phyloP scores from a whole-genome alignment of 176 grass and related monocot species.

The Canna indica region DNA sequence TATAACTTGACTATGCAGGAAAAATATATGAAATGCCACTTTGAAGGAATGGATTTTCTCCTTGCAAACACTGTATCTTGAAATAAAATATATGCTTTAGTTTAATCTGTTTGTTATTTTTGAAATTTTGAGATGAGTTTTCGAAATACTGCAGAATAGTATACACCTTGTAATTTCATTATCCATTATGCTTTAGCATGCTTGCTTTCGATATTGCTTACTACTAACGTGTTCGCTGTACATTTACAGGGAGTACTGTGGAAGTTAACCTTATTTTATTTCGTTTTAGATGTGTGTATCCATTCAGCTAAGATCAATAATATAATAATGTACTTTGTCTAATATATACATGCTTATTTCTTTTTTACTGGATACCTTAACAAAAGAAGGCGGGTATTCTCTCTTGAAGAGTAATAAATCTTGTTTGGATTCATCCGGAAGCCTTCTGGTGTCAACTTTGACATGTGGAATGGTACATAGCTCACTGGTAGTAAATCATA shows the following conservation, averaged over 20 bases:
- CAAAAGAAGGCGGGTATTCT: constrained; percentile 64
- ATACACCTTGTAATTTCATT: not conserved
- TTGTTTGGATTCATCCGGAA: constrained; percentile 42
- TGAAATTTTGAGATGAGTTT: not conserved
- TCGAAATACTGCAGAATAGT: not conserved
- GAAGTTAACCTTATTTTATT: constrained; percentile 48
- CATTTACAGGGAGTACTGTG: constrained; percentile 58
- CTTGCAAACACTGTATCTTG: not conserved
- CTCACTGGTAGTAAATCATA: not conserved
- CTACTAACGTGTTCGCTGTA: not conserved
- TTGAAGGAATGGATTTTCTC: no score
- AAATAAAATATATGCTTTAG: not conserved
- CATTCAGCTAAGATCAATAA: constrained; percentile 20
- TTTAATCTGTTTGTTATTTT: not conserved
- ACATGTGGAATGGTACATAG: constrained; percentile 49
- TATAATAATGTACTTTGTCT: constrained; percentile 10
- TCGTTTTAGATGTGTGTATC: constrained; percentile 83
- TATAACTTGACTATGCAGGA: no score
- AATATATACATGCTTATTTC: constrained; percentile 12
- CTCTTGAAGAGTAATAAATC: constrained; percentile 40
- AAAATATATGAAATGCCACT: no score
- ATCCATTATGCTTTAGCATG: not conserved
- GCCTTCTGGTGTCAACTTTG: constrained; percentile 34
- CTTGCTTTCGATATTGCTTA: constrained; percentile 16
- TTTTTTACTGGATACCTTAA: constrained; percentile 31